Base-by-base conservation (phyloP, 1,284 basidiomycete genomes). In the Heterobasidion parviporum region DNA sequence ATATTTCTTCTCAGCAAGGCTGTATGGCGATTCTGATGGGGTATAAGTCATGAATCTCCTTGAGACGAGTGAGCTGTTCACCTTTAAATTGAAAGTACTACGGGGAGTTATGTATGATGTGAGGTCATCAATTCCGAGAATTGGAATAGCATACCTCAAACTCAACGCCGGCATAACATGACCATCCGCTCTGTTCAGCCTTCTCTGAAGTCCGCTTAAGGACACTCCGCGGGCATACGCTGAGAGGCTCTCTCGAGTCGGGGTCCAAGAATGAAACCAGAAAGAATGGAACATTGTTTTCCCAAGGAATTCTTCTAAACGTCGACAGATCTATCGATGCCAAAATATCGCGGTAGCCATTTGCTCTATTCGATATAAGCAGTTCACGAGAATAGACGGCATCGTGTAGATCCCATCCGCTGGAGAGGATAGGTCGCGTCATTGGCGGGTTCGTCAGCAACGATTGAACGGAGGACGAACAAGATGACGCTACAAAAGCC, bases 11-110 rank as follows among this genome's bases (percentile, higher is more conserved):
- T 89, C 78, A 8, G 83, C 82, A 1, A 85, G 72, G 12, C 82
- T 82, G 36, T 86, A 73, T 0, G 94, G 79, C 0, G 90, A 94
- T 72, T 97, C 94, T 92, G 59, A 5, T 6, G 12, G 50, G 9
- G 34, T 14, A 16, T 50, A n/a, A 58, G 51, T 52, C 15, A 38
- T 36, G 41, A 35, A 50, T 34, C 35, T 15, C 34, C 50, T 44
- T 35, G 2, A 26, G 45, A 32, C 35, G 54, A 47, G 6, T n/a
- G 9, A 54, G 20, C 6, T 9, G 54, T 56, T 18, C 63, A 87
- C 89, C 89, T 78, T 89, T 85, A 73, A 94, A 97, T 73, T 98
- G 94, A 70, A 96, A 98, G 73, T 95, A 98, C 89, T 95, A 60
- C 0, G 56, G 46, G 43, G 35, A 6, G 26, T 16, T 26, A 6